Evolutionary conservation across 2,329 filamentous ascomycete species (phyloP).

Genomic region (Venturia effusa): DNA sequence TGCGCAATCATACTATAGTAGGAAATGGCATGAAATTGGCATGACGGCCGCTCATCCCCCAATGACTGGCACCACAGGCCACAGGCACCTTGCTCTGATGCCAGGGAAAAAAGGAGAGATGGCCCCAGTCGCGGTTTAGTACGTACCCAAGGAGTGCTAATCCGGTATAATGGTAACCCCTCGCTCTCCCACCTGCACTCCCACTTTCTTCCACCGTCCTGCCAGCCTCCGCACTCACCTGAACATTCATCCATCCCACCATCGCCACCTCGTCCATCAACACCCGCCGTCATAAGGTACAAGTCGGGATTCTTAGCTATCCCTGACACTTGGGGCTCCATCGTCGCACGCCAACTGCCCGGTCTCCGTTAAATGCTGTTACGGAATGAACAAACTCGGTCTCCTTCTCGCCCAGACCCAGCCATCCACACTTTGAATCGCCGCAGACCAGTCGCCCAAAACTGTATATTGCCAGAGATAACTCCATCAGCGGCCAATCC

Average conservation of each 20-base stretch:
- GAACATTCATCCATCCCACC: background rate
- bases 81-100: conserved; percentile 1
- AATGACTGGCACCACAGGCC: too few relatives aligned
- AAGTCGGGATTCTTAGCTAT: background rate
- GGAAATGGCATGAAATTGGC: background rate
- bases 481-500: background rate
- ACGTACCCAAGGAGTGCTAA: background rate
- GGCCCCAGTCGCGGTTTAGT: background rate
- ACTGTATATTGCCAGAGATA: background rate
- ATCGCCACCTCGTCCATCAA: background rate
- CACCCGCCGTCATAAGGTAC: background rate
- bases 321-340: background rate
- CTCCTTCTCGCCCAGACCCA: background rate
- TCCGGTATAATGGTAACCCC: background rate
- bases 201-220: background rate
- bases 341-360: background rate
- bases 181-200: background rate
- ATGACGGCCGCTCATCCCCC: background rate
- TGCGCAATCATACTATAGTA: background rate
- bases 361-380: background rate
- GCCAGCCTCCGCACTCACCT: background rate
- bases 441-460: background rate
- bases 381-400: background rate
- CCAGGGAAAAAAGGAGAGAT: background rate
- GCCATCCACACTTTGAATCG: background rate